Conservation (phyloP, 768 basidiomycete species). For the Pleurotus eryngii region DNA sequence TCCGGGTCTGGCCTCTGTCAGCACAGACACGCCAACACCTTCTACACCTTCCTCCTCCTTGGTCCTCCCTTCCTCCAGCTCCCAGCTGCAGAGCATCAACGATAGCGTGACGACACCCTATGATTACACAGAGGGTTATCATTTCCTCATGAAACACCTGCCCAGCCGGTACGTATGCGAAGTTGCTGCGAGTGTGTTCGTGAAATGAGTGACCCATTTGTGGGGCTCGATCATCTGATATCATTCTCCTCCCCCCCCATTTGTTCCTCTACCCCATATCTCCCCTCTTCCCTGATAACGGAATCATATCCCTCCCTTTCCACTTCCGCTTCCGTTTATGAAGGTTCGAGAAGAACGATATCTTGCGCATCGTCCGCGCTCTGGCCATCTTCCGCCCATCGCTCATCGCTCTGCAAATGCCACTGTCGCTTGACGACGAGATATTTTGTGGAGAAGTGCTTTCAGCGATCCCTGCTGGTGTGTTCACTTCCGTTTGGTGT, state of each 20-base stretch:
- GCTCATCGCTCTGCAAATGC: conserved; percentile 97
- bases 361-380: conserved; percentile 89
- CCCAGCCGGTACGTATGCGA: conserved; percentile 66
- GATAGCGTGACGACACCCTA: conserved; percentile 74
- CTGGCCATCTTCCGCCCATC: conserved; percentile 96
- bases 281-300: conserved; percentile 12
- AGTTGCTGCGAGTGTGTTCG: conserved; percentile 27
- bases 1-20: conserved; percentile 31
- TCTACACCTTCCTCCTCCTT: conserved; percentile 22
- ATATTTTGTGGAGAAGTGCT: conserved; percentile 95
- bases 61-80: conserved; percentile 17
- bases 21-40: conserved; percentile 9
- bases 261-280: conserved; percentile 16
- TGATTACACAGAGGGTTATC: conserved; percentile 96
- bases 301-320: conserved; percentile 6
- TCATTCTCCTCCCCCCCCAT: conserved; percentile 23
- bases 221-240: conserved; percentile 40
- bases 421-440: conserved; percentile 92
- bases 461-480: conserved; percentile 89
- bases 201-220: conserved; percentile 36
- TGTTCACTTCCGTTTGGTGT: conserved; percentile 20
- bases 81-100: conserved; percentile 55
- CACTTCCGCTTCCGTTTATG: conserved; percentile 10
- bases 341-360: conserved; percentile 96
- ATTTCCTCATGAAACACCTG: conserved; percentile 93